A percentile compares a stretch with the other conserved stretches of the same genome.
Evolutionary conservation across 2,329 filamentous ascomycete genomes (phyloP).

Genomic region (Penicillium sp.): DNA sequence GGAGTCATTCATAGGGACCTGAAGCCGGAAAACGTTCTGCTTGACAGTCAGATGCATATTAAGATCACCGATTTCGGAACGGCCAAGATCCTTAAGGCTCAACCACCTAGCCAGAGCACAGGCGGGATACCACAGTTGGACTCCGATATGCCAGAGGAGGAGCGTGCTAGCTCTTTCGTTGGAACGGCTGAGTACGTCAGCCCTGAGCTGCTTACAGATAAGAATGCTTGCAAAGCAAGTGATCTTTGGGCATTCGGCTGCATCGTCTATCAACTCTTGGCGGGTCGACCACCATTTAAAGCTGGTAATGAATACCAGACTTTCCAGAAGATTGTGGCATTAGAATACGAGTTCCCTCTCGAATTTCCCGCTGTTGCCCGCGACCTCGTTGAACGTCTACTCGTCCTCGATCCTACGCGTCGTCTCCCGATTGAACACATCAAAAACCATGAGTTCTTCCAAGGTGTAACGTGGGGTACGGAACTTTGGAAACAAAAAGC

Average conservation of each 20-base stretch:
- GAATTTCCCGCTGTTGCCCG: conserved; percentile 86
- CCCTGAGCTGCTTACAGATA: conserved; percentile 93
- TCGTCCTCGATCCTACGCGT: conserved; percentile 85
- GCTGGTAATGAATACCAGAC: conserved; percentile 94
- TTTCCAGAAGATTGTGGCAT: conserved; percentile 94
- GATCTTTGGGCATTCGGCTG: conserved; percentile 98
- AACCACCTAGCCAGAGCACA: conserved; percentile 53
- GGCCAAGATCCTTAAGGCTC: conserved; percentile 80
- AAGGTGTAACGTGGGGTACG: conserved; percentile 82
- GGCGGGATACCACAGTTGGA: conserved; percentile 53
- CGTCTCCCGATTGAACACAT: conserved; percentile 93
- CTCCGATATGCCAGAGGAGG: conserved; percentile 65
- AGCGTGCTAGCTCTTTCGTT: conserved; percentile 90
- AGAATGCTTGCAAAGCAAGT: conserved; percentile 96
- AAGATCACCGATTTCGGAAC: conserved; percentile 99
- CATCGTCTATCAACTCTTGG: conserved; percentile 93
- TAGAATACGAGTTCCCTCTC: conserved; percentile 91
- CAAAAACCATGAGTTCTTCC: conserved; percentile 95
- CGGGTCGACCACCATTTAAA: conserved; percentile 97
- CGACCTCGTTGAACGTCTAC: conserved; percentile 85
- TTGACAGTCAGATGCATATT: conserved; percentile 95
- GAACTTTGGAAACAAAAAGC: conserved; percentile 88
- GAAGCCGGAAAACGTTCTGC: conserved; percentile 94
- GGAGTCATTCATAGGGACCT: conserved; percentile 96
- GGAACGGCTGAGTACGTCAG: conserved; percentile 98